Base-by-base conservation (phyloP, 306 rosid genomes). In the Pterocarpus macrocarpus region DNA sequence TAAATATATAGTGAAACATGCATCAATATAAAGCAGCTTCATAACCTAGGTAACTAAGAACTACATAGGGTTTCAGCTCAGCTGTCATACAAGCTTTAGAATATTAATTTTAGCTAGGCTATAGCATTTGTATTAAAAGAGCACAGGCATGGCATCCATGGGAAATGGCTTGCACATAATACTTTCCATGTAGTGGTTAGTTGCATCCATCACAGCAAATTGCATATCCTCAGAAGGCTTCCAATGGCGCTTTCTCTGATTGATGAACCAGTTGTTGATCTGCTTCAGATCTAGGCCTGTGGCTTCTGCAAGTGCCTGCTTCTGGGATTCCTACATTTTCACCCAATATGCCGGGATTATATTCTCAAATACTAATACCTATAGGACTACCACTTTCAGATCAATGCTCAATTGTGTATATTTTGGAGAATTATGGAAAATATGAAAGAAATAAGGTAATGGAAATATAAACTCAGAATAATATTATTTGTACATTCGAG, bases 201-300 rank as follows among this genome's bases (percentile, higher is more conserved):
- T 74, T 15, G 98, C 96, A 83, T 90, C 99, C 96, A 95, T 90
- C 81, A 95, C 97, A 70, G 95, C 95, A 76, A 91, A 93, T 82
- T 95, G 97, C 99, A 95, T 95, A 36, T 95, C 99, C 79, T 95
- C 99, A 2, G 97, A 90, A 32, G 99, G 99, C 80, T 95, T 92
- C 99, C 98, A 93, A 75, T 95, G 99, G 4, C 99, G 83, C 69
- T 95, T 95, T 81, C 99, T 91, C 76, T 93, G 97, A 71, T 95
- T 95, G 12, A 95, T 95, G 79, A 95, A 95, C 99, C 99, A 95
- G 63, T 95, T 95, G 89, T 95, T 95, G 55, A 95, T 95, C 79
- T 95, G 99, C 90, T 95, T 95, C 91, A 92, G 90, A 88, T 95
- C 97, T 75, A 95, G 78, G 1, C 99, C 97, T 0, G 99, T 95